Conservation (phyloP, 2,329 filamentous ascomycete species). For the Aspergillus sclerotialis region DNA sequence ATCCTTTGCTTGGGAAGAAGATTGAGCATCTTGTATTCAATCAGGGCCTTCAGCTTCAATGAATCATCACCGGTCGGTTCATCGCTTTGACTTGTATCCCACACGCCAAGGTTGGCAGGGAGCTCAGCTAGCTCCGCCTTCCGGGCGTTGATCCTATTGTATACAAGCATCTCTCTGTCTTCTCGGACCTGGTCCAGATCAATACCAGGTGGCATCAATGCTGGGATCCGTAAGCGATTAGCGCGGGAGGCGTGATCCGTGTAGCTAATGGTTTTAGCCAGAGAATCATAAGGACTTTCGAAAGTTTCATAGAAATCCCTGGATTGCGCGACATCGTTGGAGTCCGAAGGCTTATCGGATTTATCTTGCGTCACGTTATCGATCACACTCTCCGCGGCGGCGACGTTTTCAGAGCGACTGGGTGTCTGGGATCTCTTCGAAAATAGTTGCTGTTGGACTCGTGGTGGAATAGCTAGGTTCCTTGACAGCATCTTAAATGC, state of each 20-base stretch:
- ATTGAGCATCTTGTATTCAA: constrained; percentile 88
- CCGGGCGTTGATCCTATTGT: constrained; percentile 81
- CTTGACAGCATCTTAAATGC: constrained; percentile 88
- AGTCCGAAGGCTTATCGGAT: constrained; percentile 22
- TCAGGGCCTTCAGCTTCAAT: constrained; percentile 80
- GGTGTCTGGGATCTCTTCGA: constrained; percentile 37
- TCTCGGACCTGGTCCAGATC: constrained; percentile 80
- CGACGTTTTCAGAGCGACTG: constrained; percentile 28
- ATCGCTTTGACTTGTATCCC: constrained; percentile 68
- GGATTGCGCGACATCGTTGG: constrained; percentile 17
- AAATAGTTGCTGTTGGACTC: constrained; percentile 77
- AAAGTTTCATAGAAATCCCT: constrained; percentile 61
- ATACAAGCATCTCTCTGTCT: constrained; percentile 79
- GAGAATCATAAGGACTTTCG: constrained; percentile 61
- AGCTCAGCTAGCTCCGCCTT: constrained; percentile 77
- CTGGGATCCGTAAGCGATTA: constrained; percentile 73
- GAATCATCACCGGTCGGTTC: constrained; percentile 67
- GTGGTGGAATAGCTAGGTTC: constrained; percentile 71
- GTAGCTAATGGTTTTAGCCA: constrained; percentile 63
- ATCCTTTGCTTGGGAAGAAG: constrained; percentile 83
- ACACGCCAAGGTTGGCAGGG: constrained; percentile 77
- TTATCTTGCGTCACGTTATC: constrained; percentile 32
- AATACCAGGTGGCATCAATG: constrained; percentile 80
- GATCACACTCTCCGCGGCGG: constrained; percentile 27
- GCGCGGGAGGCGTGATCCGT: constrained; percentile 68